Base-by-base conservation (phyloP, 2,329 filamentous ascomycete genomes). In the Lojkania enalia region DNA sequence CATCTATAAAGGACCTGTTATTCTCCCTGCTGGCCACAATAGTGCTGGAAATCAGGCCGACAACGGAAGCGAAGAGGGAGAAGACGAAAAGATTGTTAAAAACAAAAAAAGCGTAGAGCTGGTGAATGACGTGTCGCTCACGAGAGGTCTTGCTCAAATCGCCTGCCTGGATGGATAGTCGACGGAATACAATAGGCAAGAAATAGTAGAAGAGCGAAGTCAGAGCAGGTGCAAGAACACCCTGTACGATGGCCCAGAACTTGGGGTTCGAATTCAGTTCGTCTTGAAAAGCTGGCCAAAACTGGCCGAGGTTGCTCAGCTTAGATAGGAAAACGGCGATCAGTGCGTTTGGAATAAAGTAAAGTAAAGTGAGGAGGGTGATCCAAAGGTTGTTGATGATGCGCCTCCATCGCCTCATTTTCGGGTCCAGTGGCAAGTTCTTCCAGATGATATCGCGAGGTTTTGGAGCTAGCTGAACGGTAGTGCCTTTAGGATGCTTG, bases 1-100 rank as follows among this genome's bases (percentile, higher is more conserved):
- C 84, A 15, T 85, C 37, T 70, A 84, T 87, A 88, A 9, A 63
- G 1, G 56, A 54, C 16, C 83, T 81, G 55, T 85, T 51, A 4
- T 57, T 77, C 14, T 77, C 72, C 29, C 82, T 79, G 0, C 78
- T 70, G 3, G 77, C 40, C 2, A 80, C 64, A 35, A 91, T 74
- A 27, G 95, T 83, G 3, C 75, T 75, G 1, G 83, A 73, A 6
- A 90, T 75, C 58, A 91, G 90, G 1, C 76, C 75, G 83, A 89
- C 96, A 13, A 90, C 72, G 1, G 88, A 84, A 33, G 88, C 89
- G 70, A 97, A 97, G 12, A 96, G 76, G 9, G 91, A 96, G 71
- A 97, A 97, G 46, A 97, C 85, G 55, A 99, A 76, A 43, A 99
- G 72, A 64, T 97, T 97, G 80, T 99, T 99, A 77, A 99, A 90